phyloP scores from a whole-genome alignment of 257 asterid genomes.

The Fraxinus quadrangulata region DNA sequence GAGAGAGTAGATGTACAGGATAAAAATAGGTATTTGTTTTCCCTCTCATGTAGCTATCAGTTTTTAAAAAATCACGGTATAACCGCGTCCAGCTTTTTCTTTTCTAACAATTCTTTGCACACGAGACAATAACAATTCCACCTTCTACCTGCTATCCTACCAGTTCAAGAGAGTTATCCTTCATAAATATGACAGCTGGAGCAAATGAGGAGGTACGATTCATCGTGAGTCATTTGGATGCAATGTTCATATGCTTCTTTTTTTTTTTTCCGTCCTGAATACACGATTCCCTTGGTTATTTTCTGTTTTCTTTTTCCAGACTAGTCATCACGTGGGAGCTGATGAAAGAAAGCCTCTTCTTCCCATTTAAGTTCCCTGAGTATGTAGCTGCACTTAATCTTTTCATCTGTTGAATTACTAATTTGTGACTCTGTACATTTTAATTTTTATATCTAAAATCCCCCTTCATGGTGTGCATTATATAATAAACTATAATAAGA shows the following conservation, averaged over 20 bases:
- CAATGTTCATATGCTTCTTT: slow-evolving; percentile 12
- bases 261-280: not conserved
- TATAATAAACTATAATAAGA: too few relatives aligned
- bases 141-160: slow-evolving; percentile 28
- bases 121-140: slow-evolving; percentile 15
- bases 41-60: not conserved
- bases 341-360: slow-evolving; percentile 86
- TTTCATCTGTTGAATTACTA: slow-evolving; percentile 15
- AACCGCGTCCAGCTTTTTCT: slow-evolving; percentile 11
- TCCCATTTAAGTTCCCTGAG: slow-evolving; percentile 48
- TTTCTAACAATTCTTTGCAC: slow-evolving; percentile 11
- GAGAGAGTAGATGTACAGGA: slow-evolving; percentile 51
- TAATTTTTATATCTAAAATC: not conserved
- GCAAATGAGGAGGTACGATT: slow-evolving; percentile 78
- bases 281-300: slow-evolving; percentile 20
- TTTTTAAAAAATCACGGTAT: not conserved
- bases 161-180: slow-evolving; percentile 77
- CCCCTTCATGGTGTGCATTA: not conserved
- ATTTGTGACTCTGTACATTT: not conserved
- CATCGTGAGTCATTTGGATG: slow-evolving; percentile 25
- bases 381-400: slow-evolving; percentile 27
- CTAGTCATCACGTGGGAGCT: slow-evolving; percentile 60
- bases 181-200: slow-evolving; percentile 85
- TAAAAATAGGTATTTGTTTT: slow-evolving; percentile 53
- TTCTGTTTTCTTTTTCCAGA: slow-evolving; percentile 47